Conservation (phyloP, 768 basidiomycete species). For the Lactifluus echinatus region DNA sequence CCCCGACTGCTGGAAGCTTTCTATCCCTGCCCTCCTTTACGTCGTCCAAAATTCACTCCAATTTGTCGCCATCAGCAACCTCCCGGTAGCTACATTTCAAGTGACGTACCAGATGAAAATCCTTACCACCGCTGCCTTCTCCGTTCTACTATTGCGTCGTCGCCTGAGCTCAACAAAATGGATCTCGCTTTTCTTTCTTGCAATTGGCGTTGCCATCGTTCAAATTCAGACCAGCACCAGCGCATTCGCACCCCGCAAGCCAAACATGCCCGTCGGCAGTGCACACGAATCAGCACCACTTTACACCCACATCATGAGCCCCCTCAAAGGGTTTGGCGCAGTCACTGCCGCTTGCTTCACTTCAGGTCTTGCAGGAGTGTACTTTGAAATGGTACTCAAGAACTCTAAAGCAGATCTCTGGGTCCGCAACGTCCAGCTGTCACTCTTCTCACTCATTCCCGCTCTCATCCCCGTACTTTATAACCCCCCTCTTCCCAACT, state of each 20-base stretch:
- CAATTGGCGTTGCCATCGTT: constrained; percentile 88
- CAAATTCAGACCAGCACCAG: constrained; percentile 71
- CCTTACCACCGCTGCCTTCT: constrained; percentile 90
- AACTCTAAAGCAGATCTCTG: constrained; percentile 76
- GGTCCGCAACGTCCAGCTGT: constrained; percentile 86
- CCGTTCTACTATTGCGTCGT: constrained; percentile 73
- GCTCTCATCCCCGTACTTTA: constrained; percentile 77
- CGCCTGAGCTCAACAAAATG: constrained; percentile 70
- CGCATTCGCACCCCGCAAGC: constrained; percentile 22
- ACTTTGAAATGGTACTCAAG: constrained; percentile 92
- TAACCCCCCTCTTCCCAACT: constrained; percentile 32
- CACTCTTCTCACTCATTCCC: constrained; percentile 83
- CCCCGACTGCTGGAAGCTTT: constrained; percentile 94
- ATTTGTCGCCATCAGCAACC: constrained; percentile 91
- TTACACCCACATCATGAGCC: constrained; percentile 70
- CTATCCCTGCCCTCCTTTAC: constrained; percentile 92
- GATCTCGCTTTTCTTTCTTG: constrained; percentile 80
- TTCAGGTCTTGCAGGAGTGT: constrained; percentile 84
- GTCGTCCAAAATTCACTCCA: constrained; percentile 96
- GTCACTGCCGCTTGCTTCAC: constrained; percentile 84
- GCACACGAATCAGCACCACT: constrained; percentile 54
- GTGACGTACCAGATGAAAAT: constrained; percentile 99
- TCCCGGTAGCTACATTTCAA: constrained; percentile 95
- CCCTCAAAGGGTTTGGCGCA: constrained; percentile 73
- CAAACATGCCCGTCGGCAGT: constrained; percentile 47